Conservation (phyloP, 176 grass and related monocot genomes). For the Neostapfia colusana region DNA sequence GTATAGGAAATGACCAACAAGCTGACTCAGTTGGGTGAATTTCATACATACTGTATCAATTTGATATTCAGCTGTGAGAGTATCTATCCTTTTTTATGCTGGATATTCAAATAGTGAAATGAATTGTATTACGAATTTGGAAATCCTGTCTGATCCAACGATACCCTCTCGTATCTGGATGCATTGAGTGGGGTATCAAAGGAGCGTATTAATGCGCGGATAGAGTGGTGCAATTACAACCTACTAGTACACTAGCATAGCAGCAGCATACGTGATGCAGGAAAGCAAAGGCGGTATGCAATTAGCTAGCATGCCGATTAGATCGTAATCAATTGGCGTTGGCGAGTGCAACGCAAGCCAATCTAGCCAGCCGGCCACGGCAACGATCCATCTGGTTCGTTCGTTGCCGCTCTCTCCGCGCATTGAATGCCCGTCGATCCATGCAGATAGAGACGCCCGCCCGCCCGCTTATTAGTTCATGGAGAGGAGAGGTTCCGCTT, state of each 20-base stretch:
- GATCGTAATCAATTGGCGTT: background rate
- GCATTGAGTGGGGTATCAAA: background rate
- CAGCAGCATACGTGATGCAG: conserved; percentile 2
- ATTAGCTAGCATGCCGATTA: conserved; percentile 32
- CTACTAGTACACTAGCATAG: no score
- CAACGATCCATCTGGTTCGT: background rate
- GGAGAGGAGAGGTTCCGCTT: background rate
- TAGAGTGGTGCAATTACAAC: background rate
- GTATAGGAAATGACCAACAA: background rate
- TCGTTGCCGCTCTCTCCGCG: conserved; percentile 9
- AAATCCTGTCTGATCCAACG: background rate
- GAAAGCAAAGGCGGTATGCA: conserved; percentile 17
- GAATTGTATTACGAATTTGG: background rate
- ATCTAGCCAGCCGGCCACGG: background rate
- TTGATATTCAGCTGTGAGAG: no score
- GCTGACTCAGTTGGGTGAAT: background rate
- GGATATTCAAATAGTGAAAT: no score
- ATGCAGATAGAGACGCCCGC: conserved; percentile 28
- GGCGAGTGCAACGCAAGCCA: conserved; percentile 23
- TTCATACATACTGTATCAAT: background rate
- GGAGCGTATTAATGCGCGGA: background rate
- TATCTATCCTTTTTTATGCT: no score
- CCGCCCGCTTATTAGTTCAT: background rate
- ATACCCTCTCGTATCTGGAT: background rate
- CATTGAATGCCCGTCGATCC: conserved; percentile 38